Base-by-base conservation (phyloP, 2,329 filamentous ascomycete species). In the Aspergillus versicolor region DNA sequence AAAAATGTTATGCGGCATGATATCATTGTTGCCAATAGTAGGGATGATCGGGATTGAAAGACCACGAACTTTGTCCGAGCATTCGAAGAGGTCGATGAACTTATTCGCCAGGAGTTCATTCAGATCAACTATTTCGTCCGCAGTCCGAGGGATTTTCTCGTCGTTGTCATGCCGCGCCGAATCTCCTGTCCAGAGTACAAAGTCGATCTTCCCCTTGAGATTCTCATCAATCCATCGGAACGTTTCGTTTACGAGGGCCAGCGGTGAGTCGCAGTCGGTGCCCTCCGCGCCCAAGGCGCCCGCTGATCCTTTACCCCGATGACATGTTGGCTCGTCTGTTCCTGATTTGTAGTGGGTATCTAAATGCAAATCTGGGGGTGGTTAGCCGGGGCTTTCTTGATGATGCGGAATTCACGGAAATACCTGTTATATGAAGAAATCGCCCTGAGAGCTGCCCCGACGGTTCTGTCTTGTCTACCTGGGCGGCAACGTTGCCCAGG, bases 11-110 rank as follows among this genome's bases (percentile, higher is more conserved):
- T 99, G 94, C 1, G 94, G 94, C 59, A 97, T 85, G 57, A 99
- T 92, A 69, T 99, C 94, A 75, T 99, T 99, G 78, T 99, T 99
- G 59, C 94, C 94, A 65, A 97, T 88, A 0, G 88, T 97, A 0
- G 94, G 92, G 19, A 99, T 82, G 30, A 97, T 85, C 4, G 94
- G 93, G 4, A 97, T 83, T 12, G 81, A 74, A 57, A 92, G 82
- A 56, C 85, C 84, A 53, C 79, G 34, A 79, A 78, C n/a, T 79
- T 80, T 60, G 77, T 82, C 79, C 38, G 75, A 66, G 51, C 80
- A 79, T 21, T 82, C 81, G 69, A 97, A 96, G 9, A 89, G 81
- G 19, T 92, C 84, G 46, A 83, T 76, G 73, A 97, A 91, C 72
- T 91, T 91, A 65, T 86, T 77, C 48, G 92, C 88, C 61, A 97